These are phyloP conservation scores for Blastomyces gilchristii DNA, from an alignment of 2,329 filamentous ascomycete genomes.

Conservation along the genomic window DNA sequence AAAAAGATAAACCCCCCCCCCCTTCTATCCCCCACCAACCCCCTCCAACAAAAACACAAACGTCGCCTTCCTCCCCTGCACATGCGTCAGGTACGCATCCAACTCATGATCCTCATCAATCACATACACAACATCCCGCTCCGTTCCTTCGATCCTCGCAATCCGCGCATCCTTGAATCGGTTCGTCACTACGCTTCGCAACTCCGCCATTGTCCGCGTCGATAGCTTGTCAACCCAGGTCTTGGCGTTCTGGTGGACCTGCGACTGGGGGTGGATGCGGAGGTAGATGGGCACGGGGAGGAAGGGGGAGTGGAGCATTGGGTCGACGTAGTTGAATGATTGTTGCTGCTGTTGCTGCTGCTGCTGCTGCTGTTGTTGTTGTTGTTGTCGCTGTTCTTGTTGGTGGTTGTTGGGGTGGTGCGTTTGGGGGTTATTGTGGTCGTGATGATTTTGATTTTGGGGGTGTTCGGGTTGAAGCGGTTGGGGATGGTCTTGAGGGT, in stretches of 20 bases:
- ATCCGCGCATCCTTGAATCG: slow-evolving; percentile 53
- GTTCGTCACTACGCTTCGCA: slow-evolving; percentile 50
- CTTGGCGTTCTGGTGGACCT: slow-evolving; percentile 38
- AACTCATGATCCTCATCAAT: slow-evolving; percentile 65
- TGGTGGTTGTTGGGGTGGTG: background rate
- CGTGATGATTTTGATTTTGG: background rate
- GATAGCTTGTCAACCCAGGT: slow-evolving; percentile 57
- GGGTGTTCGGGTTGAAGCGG: background rate
- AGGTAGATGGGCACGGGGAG: slow-evolving; percentile 54
- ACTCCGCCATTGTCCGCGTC: slow-evolving; percentile 48
- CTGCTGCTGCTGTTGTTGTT: too few species aligned
- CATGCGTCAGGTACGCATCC: slow-evolving; percentile 58
- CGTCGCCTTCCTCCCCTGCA: slow-evolving; percentile 45
- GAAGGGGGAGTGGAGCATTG: slow-evolving; percentile 24
- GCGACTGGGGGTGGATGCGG: slow-evolving; percentile 56
- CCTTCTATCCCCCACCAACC: background rate
- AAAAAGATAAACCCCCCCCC: too few species aligned
- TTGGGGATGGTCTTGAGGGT: background rate
- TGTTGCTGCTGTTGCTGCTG: slow-evolving; percentile 22
- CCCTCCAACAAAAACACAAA: slow-evolving; percentile 36
- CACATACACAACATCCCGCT: slow-evolving; percentile 33
- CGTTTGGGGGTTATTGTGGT: background rate
- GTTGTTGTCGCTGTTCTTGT: background rate
- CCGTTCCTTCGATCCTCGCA: slow-evolving; percentile 54
- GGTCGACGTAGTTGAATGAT: slow-evolving; percentile 29